Conservation (phyloP, 306 rosid species). For the Cicer judaicum region DNA sequence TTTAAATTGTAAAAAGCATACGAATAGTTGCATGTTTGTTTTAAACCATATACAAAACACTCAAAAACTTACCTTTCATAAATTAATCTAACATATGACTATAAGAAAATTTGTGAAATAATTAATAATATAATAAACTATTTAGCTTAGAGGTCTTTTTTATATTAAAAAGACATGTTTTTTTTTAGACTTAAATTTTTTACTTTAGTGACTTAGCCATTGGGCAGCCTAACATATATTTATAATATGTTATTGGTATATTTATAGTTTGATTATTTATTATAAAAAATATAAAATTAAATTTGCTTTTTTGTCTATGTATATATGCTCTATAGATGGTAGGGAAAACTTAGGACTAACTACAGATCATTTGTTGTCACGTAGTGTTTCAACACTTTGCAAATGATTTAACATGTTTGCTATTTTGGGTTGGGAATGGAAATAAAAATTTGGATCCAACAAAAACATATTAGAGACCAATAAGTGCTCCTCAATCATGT, state of each 20-base stretch:
- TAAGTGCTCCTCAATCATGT: conserved; percentile 48
- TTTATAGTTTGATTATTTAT: background rate
- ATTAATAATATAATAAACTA: too few relatives aligned
- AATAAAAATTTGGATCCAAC: conserved; percentile 31
- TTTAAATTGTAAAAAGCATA: too few relatives aligned
- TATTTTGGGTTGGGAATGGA: conserved; percentile 30
- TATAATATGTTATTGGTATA: background rate
- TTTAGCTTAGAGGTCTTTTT: too few relatives aligned
- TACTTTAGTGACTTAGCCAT: too few relatives aligned
- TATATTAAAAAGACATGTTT: too few relatives aligned
- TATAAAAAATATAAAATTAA: background rate
- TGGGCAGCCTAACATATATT: too few relatives aligned
- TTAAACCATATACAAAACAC: too few relatives aligned
- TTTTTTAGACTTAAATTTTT: too few relatives aligned
- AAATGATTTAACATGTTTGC: conserved; percentile 21
- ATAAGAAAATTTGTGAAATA: too few relatives aligned
- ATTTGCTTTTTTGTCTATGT: background rate
- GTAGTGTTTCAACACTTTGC: background rate
- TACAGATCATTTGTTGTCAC: conserved; percentile 20
- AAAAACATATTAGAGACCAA: conserved; percentile 41
- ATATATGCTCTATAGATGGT: background rate
- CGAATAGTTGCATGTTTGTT: too few relatives aligned
- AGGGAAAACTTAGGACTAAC: conserved; percentile 6
- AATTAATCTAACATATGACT: too few relatives aligned
- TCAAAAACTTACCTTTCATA: too few relatives aligned